A percentile compares a stretch with the other conserved stretches of the same genome.
Evolutionary conservation across 352 stramenopile genomes (phyloP).

Genomic region (Globisporangium acanthophoron): DNA sequence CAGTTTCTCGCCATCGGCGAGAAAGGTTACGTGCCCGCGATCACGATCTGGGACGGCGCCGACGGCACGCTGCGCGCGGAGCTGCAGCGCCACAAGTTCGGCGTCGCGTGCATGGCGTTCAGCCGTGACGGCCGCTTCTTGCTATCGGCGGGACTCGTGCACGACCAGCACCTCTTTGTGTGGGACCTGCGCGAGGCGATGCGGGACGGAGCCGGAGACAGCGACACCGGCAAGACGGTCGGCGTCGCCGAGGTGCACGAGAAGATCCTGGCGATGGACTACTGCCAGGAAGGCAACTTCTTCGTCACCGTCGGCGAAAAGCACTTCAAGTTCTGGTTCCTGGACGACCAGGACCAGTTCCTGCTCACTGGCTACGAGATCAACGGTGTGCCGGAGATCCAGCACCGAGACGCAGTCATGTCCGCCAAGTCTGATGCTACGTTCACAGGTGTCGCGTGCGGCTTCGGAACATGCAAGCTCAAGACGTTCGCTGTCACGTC

Average conservation of each 20-base stretch:
- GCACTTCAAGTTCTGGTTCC: slow-evolving; percentile 81
- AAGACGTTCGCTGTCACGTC: slow-evolving; percentile 73
- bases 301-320: slow-evolving; percentile 82
- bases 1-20: slow-evolving; percentile 86
- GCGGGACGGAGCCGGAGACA: neutral
- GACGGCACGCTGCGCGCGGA: slow-evolving; percentile 78
- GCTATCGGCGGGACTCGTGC: slow-evolving; percentile 67
- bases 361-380: slow-evolving; percentile 45
- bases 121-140: slow-evolving; percentile 55
- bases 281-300: slow-evolving; percentile 58
- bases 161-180: slow-evolving; percentile 77
- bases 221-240: slow-evolving; percentile 21
- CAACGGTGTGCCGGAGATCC: slow-evolving; percentile 55
- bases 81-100: slow-evolving; percentile 78
- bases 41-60: slow-evolving; percentile 83
- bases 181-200: slow-evolving; percentile 44
- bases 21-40: slow-evolving; percentile 74
- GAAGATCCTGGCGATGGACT: slow-evolving; percentile 72
- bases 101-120: slow-evolving; percentile 78
- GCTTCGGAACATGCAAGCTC: slow-evolving; percentile 38
- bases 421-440: slow-evolving; percentile 53
- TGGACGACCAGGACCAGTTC: slow-evolving; percentile 48
- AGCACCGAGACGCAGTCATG: slow-evolving; percentile 49
- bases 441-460: slow-evolving; percentile 68
- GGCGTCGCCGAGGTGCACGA: slow-evolving; percentile 50